Evolutionary conservation across 805 yeast genomes (phyloP).

Genomic region (Spathaspora hagerdaliae): DNA sequence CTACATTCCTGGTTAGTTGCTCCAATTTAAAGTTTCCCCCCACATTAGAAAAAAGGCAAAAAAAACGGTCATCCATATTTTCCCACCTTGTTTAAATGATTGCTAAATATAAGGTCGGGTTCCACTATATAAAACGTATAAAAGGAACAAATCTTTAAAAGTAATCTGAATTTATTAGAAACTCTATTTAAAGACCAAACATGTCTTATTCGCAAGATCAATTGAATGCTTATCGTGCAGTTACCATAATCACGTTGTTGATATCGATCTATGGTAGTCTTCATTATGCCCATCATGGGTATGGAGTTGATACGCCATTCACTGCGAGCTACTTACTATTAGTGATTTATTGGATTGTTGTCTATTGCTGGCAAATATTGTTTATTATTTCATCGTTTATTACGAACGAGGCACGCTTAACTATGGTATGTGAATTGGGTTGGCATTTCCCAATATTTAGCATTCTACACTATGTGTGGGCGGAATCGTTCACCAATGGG

Average conservation of each 20-base stretch:
- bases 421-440: constrained; percentile 34
- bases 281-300: constrained; percentile 22
- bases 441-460: constrained; percentile 65
- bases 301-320: constrained; percentile 66
- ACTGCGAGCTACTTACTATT: constrained; percentile 50
- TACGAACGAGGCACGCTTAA: constrained; percentile 16
- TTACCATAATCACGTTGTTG: constrained; percentile 50
- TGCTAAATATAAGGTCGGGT: too few relatives aligned
- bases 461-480: constrained; percentile 59
- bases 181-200: background rate
- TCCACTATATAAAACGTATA: too few relatives aligned
- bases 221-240: constrained; percentile 30
- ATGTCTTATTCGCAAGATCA: constrained; percentile 5
- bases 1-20: too few relatives aligned
- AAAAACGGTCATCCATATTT: background rate
- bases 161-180: too few relatives aligned
- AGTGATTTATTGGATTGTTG: constrained; percentile 55
- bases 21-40: too few relatives aligned
- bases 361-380: constrained; percentile 48
- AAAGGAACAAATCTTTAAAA: too few relatives aligned
- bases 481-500: constrained; percentile 52
- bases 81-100: background rate
- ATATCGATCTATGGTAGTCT: constrained; percentile 55
- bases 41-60: too few relatives aligned
- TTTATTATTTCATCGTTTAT: constrained; percentile 45